A percentile compares a stretch with the other conserved stretches of the same genome.
Evolutionary conservation across 257 asterid genomes (phyloP).

Genomic region (Verbascum thapsus): DNA sequence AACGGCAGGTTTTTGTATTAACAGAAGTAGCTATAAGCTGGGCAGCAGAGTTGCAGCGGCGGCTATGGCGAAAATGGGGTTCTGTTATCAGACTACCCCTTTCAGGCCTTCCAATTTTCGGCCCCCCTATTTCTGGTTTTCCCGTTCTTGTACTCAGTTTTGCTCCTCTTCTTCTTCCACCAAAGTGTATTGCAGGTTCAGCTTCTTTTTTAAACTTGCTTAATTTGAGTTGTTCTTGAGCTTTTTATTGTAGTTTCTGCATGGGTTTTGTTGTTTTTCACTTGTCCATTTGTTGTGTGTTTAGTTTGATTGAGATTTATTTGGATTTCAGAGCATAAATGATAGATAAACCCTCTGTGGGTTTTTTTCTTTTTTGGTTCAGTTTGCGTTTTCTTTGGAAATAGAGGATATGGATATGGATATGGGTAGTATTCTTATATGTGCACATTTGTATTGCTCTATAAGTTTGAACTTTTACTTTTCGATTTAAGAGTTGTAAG

Average conservation of each 20-base stretch:
- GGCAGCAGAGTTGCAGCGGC: slow-evolving; percentile 62
- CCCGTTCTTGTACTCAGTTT: slow-evolving; percentile 45
- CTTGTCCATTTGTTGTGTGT: slow-evolving; percentile 4
- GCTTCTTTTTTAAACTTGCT: slow-evolving; percentile 7
- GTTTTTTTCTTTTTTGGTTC: background rate
- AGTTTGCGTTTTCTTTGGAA: background rate
- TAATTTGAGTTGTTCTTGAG: background rate
- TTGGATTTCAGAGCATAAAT: background rate
- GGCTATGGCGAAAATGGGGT: slow-evolving; percentile 83
- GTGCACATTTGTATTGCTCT: background rate
- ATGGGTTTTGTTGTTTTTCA: background rate
- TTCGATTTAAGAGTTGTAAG: too few species aligned
- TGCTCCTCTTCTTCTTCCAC: slow-evolving; percentile 45
- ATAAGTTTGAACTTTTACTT: background rate
- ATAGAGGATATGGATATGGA: background rate
- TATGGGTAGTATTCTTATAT: slow-evolving; percentile 12
- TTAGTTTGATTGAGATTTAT: slow-evolving; percentile 11
- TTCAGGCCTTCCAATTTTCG: slow-evolving; percentile 46
- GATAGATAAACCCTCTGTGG: background rate
- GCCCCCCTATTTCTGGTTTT: slow-evolving; percentile 61
- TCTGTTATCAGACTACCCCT: slow-evolving; percentile 57
- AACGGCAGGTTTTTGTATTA: slow-evolving; percentile 64
- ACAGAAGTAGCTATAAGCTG: slow-evolving; percentile 66
- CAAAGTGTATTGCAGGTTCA: slow-evolving; percentile 61
- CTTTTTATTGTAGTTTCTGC: slow-evolving; percentile 21